Percentiles rank a stretch among this genome's conserved stretches.
These are phyloP conservation scores for Bretschneidera sinensis DNA, from an alignment of 345 rosid genomes.

Conservation along the genomic window DNA sequence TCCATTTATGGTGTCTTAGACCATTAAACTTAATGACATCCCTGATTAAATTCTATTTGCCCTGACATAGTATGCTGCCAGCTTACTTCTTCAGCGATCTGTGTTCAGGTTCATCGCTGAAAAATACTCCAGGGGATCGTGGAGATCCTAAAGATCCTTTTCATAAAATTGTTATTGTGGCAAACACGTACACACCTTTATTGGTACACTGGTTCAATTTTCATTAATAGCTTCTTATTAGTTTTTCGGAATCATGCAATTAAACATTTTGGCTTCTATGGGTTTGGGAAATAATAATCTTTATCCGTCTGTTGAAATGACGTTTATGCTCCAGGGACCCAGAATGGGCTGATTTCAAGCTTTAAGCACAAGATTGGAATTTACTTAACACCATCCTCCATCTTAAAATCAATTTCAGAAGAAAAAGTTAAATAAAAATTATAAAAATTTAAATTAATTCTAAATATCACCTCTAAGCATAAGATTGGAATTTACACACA, in stretches of 20 bases:
- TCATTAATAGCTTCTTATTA: slow-evolving; percentile 6
- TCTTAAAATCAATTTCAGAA: too few relatives aligned
- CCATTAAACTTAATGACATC: not conserved
- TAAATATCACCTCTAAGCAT: too few relatives aligned
- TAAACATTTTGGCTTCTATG: slow-evolving; percentile 5
- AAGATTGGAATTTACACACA: too few relatives aligned
- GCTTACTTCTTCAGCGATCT: slow-evolving; percentile 19
- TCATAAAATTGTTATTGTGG: slow-evolving; percentile 57
- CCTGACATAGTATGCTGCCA: slow-evolving; percentile 4
- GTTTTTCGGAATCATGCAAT: not conserved
- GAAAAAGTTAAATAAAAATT: too few relatives aligned
- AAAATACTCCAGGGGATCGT: slow-evolving; percentile 33
- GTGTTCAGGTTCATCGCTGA: slow-evolving; percentile 27
- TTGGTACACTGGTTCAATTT: slow-evolving; percentile 44
- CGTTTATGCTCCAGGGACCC: slow-evolving; percentile 67
- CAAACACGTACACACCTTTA: slow-evolving; percentile 87
- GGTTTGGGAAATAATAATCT: slow-evolving; percentile 1
- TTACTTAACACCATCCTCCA: too few relatives aligned
- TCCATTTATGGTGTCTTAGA: slow-evolving; percentile 15
- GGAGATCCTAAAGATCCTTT: slow-evolving; percentile 84
- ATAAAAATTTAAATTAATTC: too few relatives aligned
- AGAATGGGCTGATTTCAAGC: slow-evolving; percentile 85
- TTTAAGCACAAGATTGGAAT: too few relatives aligned
- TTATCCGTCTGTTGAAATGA: slow-evolving; percentile 9
- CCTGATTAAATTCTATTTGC: slow-evolving; percentile 3